Conservation (phyloP, 2,329 filamentous ascomycete genomes). For the Sporothrix inflata region DNA sequence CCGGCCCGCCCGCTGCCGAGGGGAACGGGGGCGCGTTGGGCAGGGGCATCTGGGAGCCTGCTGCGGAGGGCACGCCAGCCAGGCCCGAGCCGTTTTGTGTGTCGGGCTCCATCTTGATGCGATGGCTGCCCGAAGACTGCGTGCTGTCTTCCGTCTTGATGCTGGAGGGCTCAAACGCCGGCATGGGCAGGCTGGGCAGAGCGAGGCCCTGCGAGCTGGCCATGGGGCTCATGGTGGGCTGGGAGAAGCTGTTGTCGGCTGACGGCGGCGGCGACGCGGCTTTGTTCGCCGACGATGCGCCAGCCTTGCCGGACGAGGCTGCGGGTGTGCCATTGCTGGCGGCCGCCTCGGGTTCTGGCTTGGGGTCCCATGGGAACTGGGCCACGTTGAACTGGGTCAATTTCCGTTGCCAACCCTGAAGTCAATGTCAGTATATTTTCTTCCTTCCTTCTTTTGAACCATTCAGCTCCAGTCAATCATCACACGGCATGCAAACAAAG, state of each 20-base stretch:
- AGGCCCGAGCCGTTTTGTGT: slow-evolving; percentile 12
- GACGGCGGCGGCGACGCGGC: slow-evolving; percentile 31
- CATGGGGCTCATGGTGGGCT: slow-evolving; percentile 44
- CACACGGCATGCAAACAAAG: not conserved
- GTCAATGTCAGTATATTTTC: slow-evolving; percentile 22
- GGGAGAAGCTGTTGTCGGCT: slow-evolving; percentile 39
- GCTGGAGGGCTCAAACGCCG: slow-evolving; percentile 26
- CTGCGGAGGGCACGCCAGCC: slow-evolving; percentile 1
- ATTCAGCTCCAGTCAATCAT: not conserved
- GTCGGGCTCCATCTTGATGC: slow-evolving; percentile 34
- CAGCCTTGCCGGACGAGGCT: not conserved
- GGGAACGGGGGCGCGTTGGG: slow-evolving; percentile 41
- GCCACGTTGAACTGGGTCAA: slow-evolving; percentile 83
- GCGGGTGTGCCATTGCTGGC: slow-evolving; percentile 37
- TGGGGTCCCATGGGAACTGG: slow-evolving; percentile 92
- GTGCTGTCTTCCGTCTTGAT: slow-evolving; percentile 23
- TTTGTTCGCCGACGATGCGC: slow-evolving; percentile 29
- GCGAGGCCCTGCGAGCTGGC: slow-evolving; percentile 38
- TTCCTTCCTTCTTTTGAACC: no score
- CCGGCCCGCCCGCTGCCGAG: slow-evolving; percentile 37
- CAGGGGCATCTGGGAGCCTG: not conserved
- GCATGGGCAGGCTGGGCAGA: slow-evolving; percentile 39
- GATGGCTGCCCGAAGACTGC: slow-evolving; percentile 32
- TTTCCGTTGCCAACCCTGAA: slow-evolving; percentile 91
- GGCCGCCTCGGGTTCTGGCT: slow-evolving; percentile 61